Evolutionary conservation across 805 yeast species (phyloP).

Genomic region (Pachysolen tannophilus): DNA sequence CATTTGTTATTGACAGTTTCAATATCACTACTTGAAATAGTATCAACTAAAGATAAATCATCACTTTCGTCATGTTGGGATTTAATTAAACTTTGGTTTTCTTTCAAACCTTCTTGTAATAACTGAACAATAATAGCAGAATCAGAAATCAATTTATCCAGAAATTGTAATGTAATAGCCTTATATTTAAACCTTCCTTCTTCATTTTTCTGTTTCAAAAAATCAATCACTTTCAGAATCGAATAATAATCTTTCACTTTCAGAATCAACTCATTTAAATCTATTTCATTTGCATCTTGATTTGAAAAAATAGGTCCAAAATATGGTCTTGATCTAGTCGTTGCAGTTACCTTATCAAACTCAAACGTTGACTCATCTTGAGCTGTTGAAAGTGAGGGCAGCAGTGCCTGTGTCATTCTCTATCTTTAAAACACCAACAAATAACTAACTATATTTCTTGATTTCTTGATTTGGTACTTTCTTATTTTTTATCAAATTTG

Average conservation of each 20-base stretch:
- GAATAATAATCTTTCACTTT: constrained; percentile 4
- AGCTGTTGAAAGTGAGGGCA: constrained; percentile 70
- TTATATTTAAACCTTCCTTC: constrained; percentile 25
- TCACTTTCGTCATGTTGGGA: constrained; percentile 4
- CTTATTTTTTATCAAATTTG: no score
- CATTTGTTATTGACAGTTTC: constrained; percentile 12
- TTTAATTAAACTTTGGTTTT: not conserved
- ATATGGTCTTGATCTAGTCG: constrained; percentile 17
- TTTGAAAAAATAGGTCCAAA: constrained; percentile 12
- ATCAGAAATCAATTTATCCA: constrained; percentile 73
- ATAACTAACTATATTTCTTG: no score
- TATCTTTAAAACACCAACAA: no score
- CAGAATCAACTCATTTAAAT: not conserved
- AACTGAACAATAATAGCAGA: constrained; percentile 61
- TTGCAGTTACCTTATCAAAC: constrained; percentile 33
- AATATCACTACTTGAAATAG: constrained; percentile 12
- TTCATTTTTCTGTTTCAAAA: constrained; percentile 12
- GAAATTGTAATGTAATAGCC: constrained; percentile 80
- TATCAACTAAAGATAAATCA: constrained; percentile 5
- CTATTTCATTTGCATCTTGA: not conserved
- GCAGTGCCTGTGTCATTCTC: constrained; percentile 4
- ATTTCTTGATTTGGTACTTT: no score
- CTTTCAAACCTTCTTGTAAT: constrained; percentile 32
- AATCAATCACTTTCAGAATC: constrained; percentile 13
- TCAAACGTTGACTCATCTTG: constrained; percentile 54